Conservation (phyloP, 1,139 yeast species). For the Blastobotrys buckinghamii region DNA sequence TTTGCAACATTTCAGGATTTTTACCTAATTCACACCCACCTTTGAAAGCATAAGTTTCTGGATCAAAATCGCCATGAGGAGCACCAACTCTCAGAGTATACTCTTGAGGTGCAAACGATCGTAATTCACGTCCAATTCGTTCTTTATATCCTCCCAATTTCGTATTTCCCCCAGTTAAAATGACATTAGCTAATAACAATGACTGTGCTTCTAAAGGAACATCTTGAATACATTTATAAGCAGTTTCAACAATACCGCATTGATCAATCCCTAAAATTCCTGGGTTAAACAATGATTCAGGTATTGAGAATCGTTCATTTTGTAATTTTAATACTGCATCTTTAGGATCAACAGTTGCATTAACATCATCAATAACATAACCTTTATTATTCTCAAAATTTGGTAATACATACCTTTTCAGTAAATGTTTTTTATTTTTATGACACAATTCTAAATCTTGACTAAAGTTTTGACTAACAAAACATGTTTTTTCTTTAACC, state of each 20-base stretch:
- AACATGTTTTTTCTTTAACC: conserved; percentile 77
- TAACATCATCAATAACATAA: conserved; percentile 43
- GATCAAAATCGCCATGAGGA: conserved; percentile 32
- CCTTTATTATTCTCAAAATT: conserved; percentile 78
- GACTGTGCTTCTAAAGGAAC: conserved; percentile 76
- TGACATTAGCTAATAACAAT: conserved; percentile 70
- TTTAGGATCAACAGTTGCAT: conserved; percentile 16
- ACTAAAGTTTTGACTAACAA: conserved; percentile 62
- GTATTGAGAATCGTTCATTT: conserved; percentile 83
- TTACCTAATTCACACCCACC: conserved; percentile 51
- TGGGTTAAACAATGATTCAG: conserved; percentile 85
- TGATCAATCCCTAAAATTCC: conserved; percentile 73
- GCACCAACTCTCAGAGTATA: conserved; percentile 43
- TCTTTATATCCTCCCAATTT: conserved; percentile 60
- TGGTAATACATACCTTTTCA: conserved; percentile 73
- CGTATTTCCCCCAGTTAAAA: conserved; percentile 77
- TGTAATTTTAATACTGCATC: conserved; percentile 47
- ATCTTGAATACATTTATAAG: conserved; percentile 61
- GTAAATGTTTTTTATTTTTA: conserved; percentile 23
- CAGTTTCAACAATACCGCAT: conserved; percentile 66
- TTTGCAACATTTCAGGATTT: conserved; percentile 44
- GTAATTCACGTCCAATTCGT: conserved; percentile 42
- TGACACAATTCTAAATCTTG: conserved; percentile 42
- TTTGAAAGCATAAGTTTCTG: conserved; percentile 47
- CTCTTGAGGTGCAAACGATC: conserved; percentile 31